Percentiles rank a stretch among this genome's conserved stretches.
Evolutionary conservation across 139 green algal species (phyloP).

Genomic region (Picochlorum sp.): DNA sequence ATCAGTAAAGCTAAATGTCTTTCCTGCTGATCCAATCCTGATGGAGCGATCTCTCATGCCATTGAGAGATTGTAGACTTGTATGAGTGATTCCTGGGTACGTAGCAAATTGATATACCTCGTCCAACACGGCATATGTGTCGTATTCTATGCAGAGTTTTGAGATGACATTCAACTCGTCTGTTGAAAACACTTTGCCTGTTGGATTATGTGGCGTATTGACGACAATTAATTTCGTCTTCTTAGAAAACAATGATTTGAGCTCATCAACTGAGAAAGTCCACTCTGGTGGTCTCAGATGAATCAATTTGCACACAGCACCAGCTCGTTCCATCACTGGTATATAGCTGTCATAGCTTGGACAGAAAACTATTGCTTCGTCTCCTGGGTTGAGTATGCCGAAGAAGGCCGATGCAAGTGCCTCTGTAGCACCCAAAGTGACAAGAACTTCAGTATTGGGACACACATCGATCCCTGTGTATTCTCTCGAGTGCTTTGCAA

Average conservation of each 20-base stretch:
- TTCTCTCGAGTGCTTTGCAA: constrained; percentile 46
- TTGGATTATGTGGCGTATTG: constrained; percentile 82
- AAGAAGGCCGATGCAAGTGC: constrained; percentile 64
- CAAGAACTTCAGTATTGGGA: constrained; percentile 43
- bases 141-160: constrained; percentile 44
- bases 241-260: constrained; percentile 34
- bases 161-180: constrained; percentile 62
- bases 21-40: constrained; percentile 65
- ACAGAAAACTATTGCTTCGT: constrained; percentile 76
- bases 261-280: constrained; percentile 16
- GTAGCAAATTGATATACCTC: constrained; percentile 36
- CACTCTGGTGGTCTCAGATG: constrained; percentile 42
- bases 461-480: constrained; percentile 44
- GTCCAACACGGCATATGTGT: constrained; percentile 54
- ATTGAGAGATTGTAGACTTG: constrained; percentile 45
- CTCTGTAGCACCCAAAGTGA: constrained; percentile 73
- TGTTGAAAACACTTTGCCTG: constrained; percentile 56
- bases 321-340: constrained; percentile 31
- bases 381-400: constrained; percentile 61
- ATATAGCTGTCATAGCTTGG: constrained; percentile 69
- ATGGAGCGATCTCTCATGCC: constrained; percentile 60
- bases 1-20: constrained; percentile 78
- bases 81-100: constrained; percentile 37
- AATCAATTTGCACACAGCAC: constrained; percentile 28
- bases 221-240: constrained; percentile 62